phyloP scores from a whole-genome alignment of 495 filamentous ascomycete genomes.

The Lasiosphaeria hispida region DNA sequence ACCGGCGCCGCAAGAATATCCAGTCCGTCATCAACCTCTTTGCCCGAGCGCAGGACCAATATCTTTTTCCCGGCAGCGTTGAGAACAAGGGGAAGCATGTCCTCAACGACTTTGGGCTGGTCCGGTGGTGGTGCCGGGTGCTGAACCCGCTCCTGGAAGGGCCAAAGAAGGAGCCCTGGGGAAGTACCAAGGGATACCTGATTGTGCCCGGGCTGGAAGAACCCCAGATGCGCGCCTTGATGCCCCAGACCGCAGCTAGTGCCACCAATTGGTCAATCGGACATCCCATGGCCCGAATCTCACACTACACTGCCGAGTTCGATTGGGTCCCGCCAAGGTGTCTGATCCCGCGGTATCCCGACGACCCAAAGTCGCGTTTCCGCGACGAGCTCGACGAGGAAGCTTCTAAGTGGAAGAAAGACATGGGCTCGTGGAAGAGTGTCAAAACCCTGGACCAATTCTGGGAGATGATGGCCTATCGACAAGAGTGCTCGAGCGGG shows the following conservation, averaged over 20 bases:
- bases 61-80: slow-evolving; percentile 88
- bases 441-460: slow-evolving; percentile 83
- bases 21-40: slow-evolving; percentile 85
- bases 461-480: slow-evolving; percentile 97
- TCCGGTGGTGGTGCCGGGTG: slow-evolving; percentile 93
- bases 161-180: slow-evolving; percentile 29
- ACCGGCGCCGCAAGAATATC: slow-evolving; percentile 63
- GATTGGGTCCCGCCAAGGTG: slow-evolving; percentile 70
- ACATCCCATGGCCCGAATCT: slow-evolving; percentile 57
- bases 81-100: slow-evolving; percentile 86
- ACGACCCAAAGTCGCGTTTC: slow-evolving; percentile 94
- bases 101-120: slow-evolving; percentile 82
- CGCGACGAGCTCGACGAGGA: slow-evolving; percentile 81
- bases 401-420: slow-evolving; percentile 40
- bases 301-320: slow-evolving; percentile 61
- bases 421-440: slow-evolving; percentile 73
- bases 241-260: slow-evolving; percentile 43
- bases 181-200: slow-evolving; percentile 66
- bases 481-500: slow-evolving; percentile 92
- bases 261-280: slow-evolving; percentile 51
- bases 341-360: slow-evolving; percentile 86
- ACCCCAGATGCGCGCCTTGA: slow-evolving; percentile 67
- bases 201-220: slow-evolving; percentile 82
- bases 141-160: slow-evolving; percentile 69
- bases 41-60: slow-evolving; percentile 87